Conservation (phyloP, 305 asterid species). For the Rubia peregrina region DNA sequence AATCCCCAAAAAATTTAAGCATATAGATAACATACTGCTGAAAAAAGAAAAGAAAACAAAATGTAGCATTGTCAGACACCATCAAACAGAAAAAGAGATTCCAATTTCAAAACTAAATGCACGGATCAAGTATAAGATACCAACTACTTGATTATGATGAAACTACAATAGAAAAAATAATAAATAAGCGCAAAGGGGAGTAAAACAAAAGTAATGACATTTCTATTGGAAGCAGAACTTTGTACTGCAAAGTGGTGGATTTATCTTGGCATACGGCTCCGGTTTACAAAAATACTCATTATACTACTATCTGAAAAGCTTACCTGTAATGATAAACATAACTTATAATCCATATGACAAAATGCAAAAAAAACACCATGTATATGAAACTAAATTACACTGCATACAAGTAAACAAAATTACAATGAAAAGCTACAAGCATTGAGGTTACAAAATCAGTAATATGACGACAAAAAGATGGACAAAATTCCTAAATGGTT, state of each 20-base stretch:
- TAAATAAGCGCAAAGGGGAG: no score
- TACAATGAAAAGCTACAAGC: not conserved
- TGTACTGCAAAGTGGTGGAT: no score
- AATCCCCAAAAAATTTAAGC: not conserved
- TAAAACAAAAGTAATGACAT: no score
- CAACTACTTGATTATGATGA: no score
- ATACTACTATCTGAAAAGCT: constrained; percentile 37
- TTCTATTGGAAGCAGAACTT: no score
- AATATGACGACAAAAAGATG: not conserved
- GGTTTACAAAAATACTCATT: constrained; percentile 93
- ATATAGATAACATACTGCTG: not conserved
- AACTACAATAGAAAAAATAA: no score
- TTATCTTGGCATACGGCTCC: constrained; percentile 20
- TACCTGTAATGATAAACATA: constrained; percentile 35
- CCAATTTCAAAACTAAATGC: no score
- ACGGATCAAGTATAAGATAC: no score
- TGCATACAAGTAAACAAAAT: not conserved
- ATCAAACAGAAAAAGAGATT: not conserved
- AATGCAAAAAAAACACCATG: not conserved
- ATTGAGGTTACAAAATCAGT: not conserved
- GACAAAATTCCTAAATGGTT: not conserved
- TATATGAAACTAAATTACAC: not conserved
- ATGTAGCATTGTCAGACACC: no score
- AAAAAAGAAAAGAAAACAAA: no score
- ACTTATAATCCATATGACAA: not conserved